Evolutionary conservation across 257 asterid species (phyloP), one percentile per base, ranked within the genome.

Genomic region (Solanum rostratum): DNA sequence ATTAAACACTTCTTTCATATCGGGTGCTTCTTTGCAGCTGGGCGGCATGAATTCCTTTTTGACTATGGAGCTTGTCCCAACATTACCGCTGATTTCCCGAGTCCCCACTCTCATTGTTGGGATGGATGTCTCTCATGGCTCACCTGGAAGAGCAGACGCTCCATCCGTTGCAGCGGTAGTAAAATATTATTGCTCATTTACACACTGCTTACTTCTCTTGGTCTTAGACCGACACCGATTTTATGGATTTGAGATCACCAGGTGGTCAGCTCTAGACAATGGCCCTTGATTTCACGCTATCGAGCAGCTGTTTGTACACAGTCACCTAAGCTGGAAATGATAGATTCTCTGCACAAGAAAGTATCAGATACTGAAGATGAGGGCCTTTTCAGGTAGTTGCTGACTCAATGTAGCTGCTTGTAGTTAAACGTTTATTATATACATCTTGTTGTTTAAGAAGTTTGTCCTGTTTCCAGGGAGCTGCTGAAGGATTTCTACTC

Each of bases 121-220:
- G n/a, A 94, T 94, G 98, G 98, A 94, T 63, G 98, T 94, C 16
- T 94, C 98, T 13, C 98, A 94, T 82, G 97, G 95, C 65, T 91
- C 98, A 22, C 93, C 98, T 39, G 94, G 97, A 57, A 94, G 91
- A n/a, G 79, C 92, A 37, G 97, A 92, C 45, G 89, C 91, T 73
- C 97, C 98, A 9, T 94, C 98, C 37, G 86, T 93, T 85, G 95
- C 96, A 46, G 97, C 97, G 85, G 98, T 92, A 83, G 33, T 59
- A 14, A 18, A 29, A 33, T 53, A 29, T 19, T 7, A 41, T 49
- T 79, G 29, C 84, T 49, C 71, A 43, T 70, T 22, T 33, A 50
- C 11, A 2, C 68, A 14, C 41, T n/a, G 22, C 37, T 4, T 62
- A 50, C 14, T 41, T 85, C 39, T 24, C n/a, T 14, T 16, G 24